phyloP scores from a whole-genome alignment of 2,329 filamentous ascomycete genomes.

The Ascochyta clinopodiicola region DNA sequence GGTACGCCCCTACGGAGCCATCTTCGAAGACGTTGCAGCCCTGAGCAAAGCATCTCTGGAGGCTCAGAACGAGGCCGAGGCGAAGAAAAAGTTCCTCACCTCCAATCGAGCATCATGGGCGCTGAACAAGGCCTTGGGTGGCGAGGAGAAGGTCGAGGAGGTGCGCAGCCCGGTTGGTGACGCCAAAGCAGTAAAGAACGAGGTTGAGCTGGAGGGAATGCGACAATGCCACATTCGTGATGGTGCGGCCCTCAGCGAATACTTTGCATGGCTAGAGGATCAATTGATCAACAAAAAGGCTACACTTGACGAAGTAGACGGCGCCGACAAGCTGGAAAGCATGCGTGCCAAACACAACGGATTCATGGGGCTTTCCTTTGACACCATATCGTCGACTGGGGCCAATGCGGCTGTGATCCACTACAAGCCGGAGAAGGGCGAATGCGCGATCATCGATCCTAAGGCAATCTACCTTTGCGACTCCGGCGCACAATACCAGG shows the following conservation, averaged over 20 bases:
- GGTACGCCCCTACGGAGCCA: constrained; percentile 80
- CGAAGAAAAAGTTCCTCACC: constrained; percentile 73
- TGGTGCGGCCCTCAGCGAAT: constrained; percentile 87
- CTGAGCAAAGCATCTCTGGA: constrained; percentile 58
- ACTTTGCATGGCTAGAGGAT: constrained; percentile 96
- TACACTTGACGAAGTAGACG: constrained; percentile 83
- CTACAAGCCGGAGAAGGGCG: constrained; percentile 83
- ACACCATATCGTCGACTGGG: constrained; percentile 94
- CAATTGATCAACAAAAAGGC: constrained; percentile 77
- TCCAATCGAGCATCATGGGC: constrained; percentile 95
- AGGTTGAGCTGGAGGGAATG: constrained; percentile 90
- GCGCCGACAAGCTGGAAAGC: constrained; percentile 87
- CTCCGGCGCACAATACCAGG: constrained; percentile 93
- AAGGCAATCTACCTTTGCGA: constrained; percentile 91
- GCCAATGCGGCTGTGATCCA: constrained; percentile 94
- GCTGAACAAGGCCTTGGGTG: constrained; percentile 82
- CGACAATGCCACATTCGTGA: constrained; percentile 91
- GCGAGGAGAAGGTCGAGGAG: constrained; percentile 84
- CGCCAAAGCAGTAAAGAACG: constrained; percentile 93
- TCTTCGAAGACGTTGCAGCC: constrained; percentile 78
- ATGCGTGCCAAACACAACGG: constrained; percentile 72
- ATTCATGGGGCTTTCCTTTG: constrained; percentile 90
- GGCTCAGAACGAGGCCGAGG: constrained; percentile 42
- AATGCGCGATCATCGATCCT: constrained; percentile 83
- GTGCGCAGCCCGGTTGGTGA: constrained; percentile 85